Evolutionary conservation across 202 grass and related monocot genomes (phyloP).

Genomic region (Saccharum hybrid): DNA sequence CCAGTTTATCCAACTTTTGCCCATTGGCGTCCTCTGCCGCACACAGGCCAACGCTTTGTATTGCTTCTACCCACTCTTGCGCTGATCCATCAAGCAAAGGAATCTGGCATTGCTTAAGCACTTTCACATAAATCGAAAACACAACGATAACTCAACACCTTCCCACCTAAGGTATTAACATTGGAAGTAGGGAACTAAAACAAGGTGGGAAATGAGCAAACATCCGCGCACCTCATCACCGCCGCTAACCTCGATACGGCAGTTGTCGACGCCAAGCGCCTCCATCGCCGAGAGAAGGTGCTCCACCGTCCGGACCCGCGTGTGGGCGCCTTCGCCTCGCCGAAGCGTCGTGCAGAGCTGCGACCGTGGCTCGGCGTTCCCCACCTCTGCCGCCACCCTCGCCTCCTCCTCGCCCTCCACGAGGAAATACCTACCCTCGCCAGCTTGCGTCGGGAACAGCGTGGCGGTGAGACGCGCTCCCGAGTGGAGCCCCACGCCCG

Average conservation of each 20-base stretch:
- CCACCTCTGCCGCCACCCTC: constrained; percentile 61
- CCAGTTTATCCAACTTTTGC: constrained; percentile 63
- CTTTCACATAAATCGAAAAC: constrained; percentile 42
- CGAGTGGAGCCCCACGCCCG: constrained; percentile 81
- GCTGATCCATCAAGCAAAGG: constrained; percentile 98
- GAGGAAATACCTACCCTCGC: constrained; percentile 84
- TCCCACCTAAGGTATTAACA: not conserved
- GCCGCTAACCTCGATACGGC: constrained; percentile 68
- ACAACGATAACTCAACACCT: constrained; percentile 18
- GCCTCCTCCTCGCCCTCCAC: constrained; percentile 29
- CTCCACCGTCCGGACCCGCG: constrained; percentile 71
- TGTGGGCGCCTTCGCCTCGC: constrained; percentile 4
- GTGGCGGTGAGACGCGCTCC: constrained; percentile 48
- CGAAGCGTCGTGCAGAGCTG: constrained; percentile 75
- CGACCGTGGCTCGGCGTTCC: constrained; percentile 59
- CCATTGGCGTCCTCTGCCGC: constrained; percentile 56
- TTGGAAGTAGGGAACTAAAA: not conserved
- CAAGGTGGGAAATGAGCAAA: not conserved
- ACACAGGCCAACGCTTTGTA: constrained; percentile 57
- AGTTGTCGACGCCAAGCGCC: constrained; percentile 85
- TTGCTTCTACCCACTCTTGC: constrained; percentile 76
- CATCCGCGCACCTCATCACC: constrained; percentile 68
- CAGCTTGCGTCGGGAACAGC: constrained; percentile 70
- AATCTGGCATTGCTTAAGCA: constrained; percentile 63
- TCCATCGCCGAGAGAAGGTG: constrained; percentile 89